Conservation (phyloP, 2,329 filamentous ascomycete genomes). For the Aphanoascus verrucosus region DNA sequence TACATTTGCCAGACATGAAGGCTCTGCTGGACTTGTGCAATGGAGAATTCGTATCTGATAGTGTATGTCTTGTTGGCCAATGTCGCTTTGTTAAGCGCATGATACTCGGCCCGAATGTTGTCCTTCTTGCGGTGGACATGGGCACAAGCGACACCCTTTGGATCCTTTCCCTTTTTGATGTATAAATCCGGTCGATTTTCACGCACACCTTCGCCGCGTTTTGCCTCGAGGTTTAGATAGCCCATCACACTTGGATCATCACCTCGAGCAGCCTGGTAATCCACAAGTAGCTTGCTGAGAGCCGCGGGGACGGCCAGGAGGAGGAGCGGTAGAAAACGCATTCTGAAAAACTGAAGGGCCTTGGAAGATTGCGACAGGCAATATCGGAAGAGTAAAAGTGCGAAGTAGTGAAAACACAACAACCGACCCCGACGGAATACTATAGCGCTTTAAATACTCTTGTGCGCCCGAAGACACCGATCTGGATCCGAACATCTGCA, state of each 20-base stretch:
- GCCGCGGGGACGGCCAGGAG: constrained; percentile 2
- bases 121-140: constrained; percentile 14
- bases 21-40: constrained; percentile 10
- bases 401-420: not conserved
- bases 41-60: constrained; percentile 12
- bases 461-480: too few relatives aligned
- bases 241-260: constrained; percentile 12
- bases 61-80: constrained; percentile 13
- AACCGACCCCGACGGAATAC: not conserved
- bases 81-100: constrained; percentile 11
- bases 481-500: not conserved
- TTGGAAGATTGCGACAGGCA: not conserved
- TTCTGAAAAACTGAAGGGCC: not conserved
- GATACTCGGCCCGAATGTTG: constrained; percentile 12
- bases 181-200: constrained; percentile 13
- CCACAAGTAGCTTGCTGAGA: constrained; percentile 9
- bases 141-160: constrained; percentile 9
- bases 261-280: constrained; percentile 11
- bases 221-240: constrained; percentile 12
- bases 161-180: constrained; percentile 12
- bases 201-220: constrained; percentile 5
- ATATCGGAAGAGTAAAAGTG: not conserved
- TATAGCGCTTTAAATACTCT: not conserved
- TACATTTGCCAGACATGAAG: constrained; percentile 14
- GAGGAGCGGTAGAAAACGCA: constrained; percentile 10